A percentile compares a stretch with the other conserved stretches of the same genome.
phyloP scores from a whole-genome alignment of 371 early-diverging fungal genomes.

The Zychaea mexicana region DNA sequence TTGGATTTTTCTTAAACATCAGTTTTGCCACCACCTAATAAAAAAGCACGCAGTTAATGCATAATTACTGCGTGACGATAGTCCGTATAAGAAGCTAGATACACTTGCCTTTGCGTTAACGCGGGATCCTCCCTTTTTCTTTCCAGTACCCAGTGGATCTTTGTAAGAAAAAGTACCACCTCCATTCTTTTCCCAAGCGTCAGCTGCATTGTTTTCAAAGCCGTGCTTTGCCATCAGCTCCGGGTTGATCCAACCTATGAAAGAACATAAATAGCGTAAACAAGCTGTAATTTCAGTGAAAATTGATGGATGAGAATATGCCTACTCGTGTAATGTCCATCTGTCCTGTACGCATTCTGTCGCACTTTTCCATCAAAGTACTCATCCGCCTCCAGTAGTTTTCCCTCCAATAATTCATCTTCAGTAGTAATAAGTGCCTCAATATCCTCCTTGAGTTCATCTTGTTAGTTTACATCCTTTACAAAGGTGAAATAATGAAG shows the following conservation, averaged over 20 bases:
- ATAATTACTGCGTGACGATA: no score
- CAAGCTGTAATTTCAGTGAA: no score
- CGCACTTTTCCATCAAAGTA: constrained; percentile 53
- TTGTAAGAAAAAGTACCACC: constrained; percentile 73
- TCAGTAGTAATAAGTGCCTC: constrained; percentile 30
- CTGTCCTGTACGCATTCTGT: constrained; percentile 54
- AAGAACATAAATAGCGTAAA: background rate
- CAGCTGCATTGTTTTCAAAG: constrained; percentile 58
- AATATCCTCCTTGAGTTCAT: constrained; percentile 4
- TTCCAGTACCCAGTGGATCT: constrained; percentile 58
- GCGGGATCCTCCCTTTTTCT: constrained; percentile 23
- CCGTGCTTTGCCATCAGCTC: constrained; percentile 60
- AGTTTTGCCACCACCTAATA: constrained; percentile 53
- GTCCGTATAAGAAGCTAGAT: background rate
- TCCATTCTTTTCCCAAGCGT: constrained; percentile 77
- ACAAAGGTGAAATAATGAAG: background rate
- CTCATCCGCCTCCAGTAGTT: constrained; percentile 57
- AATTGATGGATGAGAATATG: no score
- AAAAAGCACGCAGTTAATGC: no score
- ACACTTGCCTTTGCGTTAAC: constrained; percentile 39
- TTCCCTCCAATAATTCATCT: constrained; percentile 39
- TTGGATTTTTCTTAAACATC: constrained; percentile 75
- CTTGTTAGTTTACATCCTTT: background rate
- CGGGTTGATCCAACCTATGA: constrained; percentile 60
- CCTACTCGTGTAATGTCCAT: constrained; percentile 56